These are phyloP conservation scores for Biancaea sappan DNA, from an alignment of 306 rosid species.

Conservation along the genomic window DNA sequence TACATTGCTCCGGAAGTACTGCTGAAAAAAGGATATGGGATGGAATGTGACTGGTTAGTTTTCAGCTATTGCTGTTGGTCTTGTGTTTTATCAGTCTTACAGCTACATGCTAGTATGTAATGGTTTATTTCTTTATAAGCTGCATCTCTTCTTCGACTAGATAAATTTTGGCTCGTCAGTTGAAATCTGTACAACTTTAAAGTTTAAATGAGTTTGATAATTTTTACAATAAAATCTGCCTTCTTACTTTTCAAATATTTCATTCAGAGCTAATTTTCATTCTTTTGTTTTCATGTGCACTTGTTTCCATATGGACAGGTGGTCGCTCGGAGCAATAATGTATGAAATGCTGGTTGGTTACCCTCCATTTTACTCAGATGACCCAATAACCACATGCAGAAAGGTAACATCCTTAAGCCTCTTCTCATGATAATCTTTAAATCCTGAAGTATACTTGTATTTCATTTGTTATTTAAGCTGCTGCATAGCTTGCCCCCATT, in stretches of 20 bases:
- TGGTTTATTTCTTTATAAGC: slow-evolving; percentile 19
- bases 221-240: slow-evolving; percentile 6
- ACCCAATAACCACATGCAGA: slow-evolving; percentile 92
- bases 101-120: slow-evolving; percentile 2
- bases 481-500: slow-evolving; percentile 12
- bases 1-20: slow-evolving; percentile 99
- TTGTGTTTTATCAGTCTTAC: slow-evolving; percentile 20
- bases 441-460: slow-evolving; percentile 21
- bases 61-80: slow-evolving; percentile 34
- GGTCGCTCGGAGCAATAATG: slow-evolving; percentile 98
- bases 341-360: slow-evolving; percentile 98
- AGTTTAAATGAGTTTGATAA: slow-evolving; percentile 16
- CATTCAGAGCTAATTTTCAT: slow-evolving; percentile 4
- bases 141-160: slow-evolving; percentile 21
- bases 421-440: not conserved
- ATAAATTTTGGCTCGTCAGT: not conserved
- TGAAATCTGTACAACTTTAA: slow-evolving; percentile 22
- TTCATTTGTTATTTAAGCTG: slow-evolving; percentile 27
- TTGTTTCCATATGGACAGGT: slow-evolving; percentile 59
- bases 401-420: slow-evolving; percentile 61
- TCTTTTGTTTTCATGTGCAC: slow-evolving; percentile 20
- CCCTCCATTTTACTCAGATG: slow-evolving; percentile 97
- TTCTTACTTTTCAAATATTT: slow-evolving; percentile 17
- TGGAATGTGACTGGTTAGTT: slow-evolving; percentile 99
- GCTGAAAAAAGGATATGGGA: slow-evolving; percentile 96